Evolutionary conservation across 768 basidiomycete species (phyloP), one percentile per base, ranked within the genome.

Genomic region (Lanmaoa pseudosensibilis): DNA sequence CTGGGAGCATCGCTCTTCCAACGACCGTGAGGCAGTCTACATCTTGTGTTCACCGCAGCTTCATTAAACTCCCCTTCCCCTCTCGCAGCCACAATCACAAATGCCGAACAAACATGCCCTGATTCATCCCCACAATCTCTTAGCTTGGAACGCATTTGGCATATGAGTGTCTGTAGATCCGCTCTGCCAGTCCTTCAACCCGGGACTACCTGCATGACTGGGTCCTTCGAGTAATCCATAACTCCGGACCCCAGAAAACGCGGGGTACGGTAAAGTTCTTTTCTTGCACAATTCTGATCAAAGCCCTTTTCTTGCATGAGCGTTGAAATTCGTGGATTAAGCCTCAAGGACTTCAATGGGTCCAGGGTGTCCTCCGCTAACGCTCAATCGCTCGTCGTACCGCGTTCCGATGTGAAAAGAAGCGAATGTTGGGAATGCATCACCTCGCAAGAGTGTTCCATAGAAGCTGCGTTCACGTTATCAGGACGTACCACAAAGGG

Each of bases 151-250:
- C 25, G 25, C 25, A 25, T 25, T 25, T 25, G 25, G 5, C 25
- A 25, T 25, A 25, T 25, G 25, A 5, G 5, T 25, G 25, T 25
- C 25, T 25, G 25, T 21, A 32, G 5, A 55, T 52, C 45, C 54
- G 52, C 15, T 63, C 21, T 25, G 44, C 41, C 25, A 25, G 25
- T 25, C 3, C 25, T 45, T 46, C 62, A 56, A 54, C 57, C 51
- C 46, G 19, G 4, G 40, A 8, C 23, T 21, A 43, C 23, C 30
- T 10, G 8, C 8, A 46, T 40, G 10, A 16, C 38, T 33, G 27
- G 36, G 50, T 12, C 23, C 32, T 27, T 33, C 12, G 8, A 27
- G 34, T 23, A 55, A 25, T 30, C 21, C 4, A 10, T 7, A 16
- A 18, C 16, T 16, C 16, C 23, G 43, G 1, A 25, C 21, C 16